phyloP scores from a whole-genome alignment of 2,329 filamentous ascomycete species.

The Epichloe typhina region DNA sequence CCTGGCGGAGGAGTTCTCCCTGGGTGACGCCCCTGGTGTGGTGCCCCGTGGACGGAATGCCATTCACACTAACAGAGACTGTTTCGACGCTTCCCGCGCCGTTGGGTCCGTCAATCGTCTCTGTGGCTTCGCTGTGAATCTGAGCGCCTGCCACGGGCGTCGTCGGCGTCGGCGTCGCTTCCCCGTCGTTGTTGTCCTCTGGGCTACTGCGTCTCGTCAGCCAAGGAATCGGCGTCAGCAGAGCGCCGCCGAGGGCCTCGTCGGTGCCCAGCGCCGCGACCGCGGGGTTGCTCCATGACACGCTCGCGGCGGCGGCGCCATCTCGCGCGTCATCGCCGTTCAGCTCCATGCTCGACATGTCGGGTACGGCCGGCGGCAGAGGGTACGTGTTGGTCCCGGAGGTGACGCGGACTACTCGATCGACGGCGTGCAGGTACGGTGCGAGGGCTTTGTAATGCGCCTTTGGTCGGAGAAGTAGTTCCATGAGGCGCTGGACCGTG shows the following conservation, averaged over 20 bases:
- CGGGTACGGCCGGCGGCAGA: conserved; percentile 53
- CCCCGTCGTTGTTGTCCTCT: conserved; percentile 15
- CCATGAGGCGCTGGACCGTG: conserved; percentile 81
- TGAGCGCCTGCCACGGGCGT: conserved; percentile 21
- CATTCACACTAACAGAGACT: conserved; percentile 63
- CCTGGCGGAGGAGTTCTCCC: conserved; percentile 73
- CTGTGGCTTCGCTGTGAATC: conserved; percentile 58
- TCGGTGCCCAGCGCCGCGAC: conserved; percentile 57
- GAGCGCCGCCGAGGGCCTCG: conserved; percentile 76
- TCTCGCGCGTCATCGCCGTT: conserved; percentile 47
- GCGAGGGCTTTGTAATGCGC: conserved; percentile 71
- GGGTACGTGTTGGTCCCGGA: conserved; percentile 72
- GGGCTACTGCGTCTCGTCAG: conserved; percentile 34
- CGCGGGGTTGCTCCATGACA: conserved; percentile 35
- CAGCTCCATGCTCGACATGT: conserved; percentile 39
- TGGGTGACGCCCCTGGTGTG: conserved; percentile 54
- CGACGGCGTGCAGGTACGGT: conserved; percentile 78
- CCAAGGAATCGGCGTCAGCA: conserved; percentile 93
- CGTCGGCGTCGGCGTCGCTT: not conserved
- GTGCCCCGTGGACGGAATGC: conserved; percentile 41
- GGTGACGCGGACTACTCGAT: conserved; percentile 82
- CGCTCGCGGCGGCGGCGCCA: conserved; percentile 21
- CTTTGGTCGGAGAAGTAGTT: conserved; percentile 66
- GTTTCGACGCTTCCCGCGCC: conserved; percentile 70
- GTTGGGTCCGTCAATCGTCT: conserved; percentile 71